Evolutionary conservation across 805 yeast species (phyloP).

Genomic region (Metschnikowia lochheadii): DNA sequence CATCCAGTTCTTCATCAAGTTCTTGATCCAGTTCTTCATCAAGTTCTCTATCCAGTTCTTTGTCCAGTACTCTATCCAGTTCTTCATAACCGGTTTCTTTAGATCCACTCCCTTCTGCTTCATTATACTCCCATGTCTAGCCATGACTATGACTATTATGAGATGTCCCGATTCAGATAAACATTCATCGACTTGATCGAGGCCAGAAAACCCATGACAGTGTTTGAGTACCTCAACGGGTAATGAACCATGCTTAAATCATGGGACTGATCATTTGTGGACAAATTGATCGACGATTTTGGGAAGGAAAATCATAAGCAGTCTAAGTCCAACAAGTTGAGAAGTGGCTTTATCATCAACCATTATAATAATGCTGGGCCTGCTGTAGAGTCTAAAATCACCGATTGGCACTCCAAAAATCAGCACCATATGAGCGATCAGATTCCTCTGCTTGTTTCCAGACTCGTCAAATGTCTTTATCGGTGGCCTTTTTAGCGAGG

Average conservation of each 20-base stretch:
- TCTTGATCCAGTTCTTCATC: too few species aligned
- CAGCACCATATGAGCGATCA: slow-evolving; percentile 87
- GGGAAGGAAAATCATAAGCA: slow-evolving; percentile 41
- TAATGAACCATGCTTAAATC: slow-evolving; percentile 94
- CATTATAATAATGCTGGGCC: slow-evolving; percentile 82
- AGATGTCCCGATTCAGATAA: too few species aligned
- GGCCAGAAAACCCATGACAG: slow-evolving; percentile 66
- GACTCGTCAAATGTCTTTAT: slow-evolving; percentile 57
- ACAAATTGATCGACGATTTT: slow-evolving; percentile 69
- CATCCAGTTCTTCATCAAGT: too few species aligned
- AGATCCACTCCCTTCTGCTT: too few species aligned
- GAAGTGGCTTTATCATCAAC: slow-evolving; percentile 74
- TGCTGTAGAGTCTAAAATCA: slow-evolving; percentile 87
- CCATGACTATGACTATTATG: too few species aligned
- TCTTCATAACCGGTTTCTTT: too few species aligned
- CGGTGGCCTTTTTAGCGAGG: slow-evolving; percentile 45
- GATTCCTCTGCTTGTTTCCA: slow-evolving; percentile 59
- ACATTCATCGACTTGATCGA: slow-evolving; percentile 81
- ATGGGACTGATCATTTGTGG: slow-evolving; percentile 75
- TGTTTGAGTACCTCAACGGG: slow-evolving; percentile 84
- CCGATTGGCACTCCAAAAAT: slow-evolving; percentile 91
- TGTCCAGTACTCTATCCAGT: too few species aligned
- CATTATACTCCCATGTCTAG: too few species aligned
- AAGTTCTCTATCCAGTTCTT: too few species aligned
- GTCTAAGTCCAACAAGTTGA: slow-evolving; percentile 68